Evolutionary conservation across 2,329 filamentous ascomycete species (phyloP).

Genomic region (Fonsecaea multimorphosa): DNA sequence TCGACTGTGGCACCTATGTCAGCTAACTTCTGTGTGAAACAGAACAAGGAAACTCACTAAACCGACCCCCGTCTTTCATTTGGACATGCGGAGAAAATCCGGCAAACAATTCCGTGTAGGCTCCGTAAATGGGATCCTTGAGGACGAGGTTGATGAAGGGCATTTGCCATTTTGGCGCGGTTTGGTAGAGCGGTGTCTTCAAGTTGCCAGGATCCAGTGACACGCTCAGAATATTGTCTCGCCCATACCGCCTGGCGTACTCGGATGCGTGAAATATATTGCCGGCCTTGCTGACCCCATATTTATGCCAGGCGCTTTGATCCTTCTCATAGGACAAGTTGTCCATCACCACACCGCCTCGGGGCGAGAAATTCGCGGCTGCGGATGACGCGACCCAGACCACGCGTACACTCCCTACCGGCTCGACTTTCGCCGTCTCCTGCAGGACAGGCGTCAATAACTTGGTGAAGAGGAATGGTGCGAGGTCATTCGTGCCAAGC

Average conservation of each 20-base stretch:
- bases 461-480: slow-evolving; percentile 47
- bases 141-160: slow-evolving; percentile 42
- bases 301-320: neutral
- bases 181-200: neutral
- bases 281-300: slow-evolving; percentile 12
- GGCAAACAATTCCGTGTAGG: too few species aligned
- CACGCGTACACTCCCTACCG: slow-evolving; percentile 41
- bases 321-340: neutral
- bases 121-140: slow-evolving; percentile 55
- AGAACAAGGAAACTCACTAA: too few species aligned
- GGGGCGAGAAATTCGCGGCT: neutral
- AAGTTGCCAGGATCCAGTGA: neutral
- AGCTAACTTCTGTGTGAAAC: too few species aligned
- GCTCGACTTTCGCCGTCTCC: slow-evolving; percentile 35
- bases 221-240: slow-evolving; percentile 5
- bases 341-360: neutral
- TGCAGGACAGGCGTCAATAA: slow-evolving; percentile 45
- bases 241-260: neutral
- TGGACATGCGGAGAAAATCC: too few species aligned
- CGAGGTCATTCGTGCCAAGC: slow-evolving; percentile 48
- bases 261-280: slow-evolving; percentile 9
- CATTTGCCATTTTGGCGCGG: too few species aligned
- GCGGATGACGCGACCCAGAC: slow-evolving; percentile 39
- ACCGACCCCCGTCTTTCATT: too few species aligned
- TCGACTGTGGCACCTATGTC: too few species aligned